Evolutionary conservation across 2,329 filamentous ascomycete species (phyloP), one percentile per base, ranked within the genome.

Genomic region (Zarea fungicola): DNA sequence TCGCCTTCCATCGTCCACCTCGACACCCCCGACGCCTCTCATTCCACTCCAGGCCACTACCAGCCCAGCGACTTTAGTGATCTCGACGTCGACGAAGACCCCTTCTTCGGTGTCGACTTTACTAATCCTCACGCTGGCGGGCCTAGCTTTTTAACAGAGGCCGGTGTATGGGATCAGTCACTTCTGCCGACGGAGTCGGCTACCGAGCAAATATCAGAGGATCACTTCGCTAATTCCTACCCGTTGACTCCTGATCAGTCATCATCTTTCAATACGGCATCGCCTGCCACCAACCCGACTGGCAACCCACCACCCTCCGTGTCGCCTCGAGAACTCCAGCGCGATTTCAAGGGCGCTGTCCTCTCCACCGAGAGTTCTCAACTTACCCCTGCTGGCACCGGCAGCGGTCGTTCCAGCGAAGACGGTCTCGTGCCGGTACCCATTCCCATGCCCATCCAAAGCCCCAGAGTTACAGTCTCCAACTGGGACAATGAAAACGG

Each of bases 391-490:
- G 71, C 73, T 41, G 72, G 72, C 16, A 75, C 71, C 56, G 72
- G 67, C 51, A 77, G 70, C 54, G 71, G 70, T 41, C 68, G 65
- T 46, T 76, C 77, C 4, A 77, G 74, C 51, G 75, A 78, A 57
- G 76, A 77, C 58, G 69, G 68, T 35, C 56, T 70, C 29, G 68
- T 63, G 4, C 65, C 69, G 3, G 62, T 63, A 37, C 57, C 66
- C 8, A 57, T 66, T 42, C 57, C 64, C 46, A 77, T 76, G 71
- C 61, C 67, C 26, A 60, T 65, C 18, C 72, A 70, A 51, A 81
- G 78, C 57, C 78, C 78, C 6, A 71, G 71, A 23, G 75, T 82
- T 18, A 79, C 73, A 6, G 75, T 81, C 41, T 81, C 78, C 1
- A 65, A 77, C 53, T 81, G 75, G 74, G 76, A 72, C 39, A 70